Conservation (phyloP, 495 filamentous ascomycete species). For the Penicillium longicatenatum region DNA sequence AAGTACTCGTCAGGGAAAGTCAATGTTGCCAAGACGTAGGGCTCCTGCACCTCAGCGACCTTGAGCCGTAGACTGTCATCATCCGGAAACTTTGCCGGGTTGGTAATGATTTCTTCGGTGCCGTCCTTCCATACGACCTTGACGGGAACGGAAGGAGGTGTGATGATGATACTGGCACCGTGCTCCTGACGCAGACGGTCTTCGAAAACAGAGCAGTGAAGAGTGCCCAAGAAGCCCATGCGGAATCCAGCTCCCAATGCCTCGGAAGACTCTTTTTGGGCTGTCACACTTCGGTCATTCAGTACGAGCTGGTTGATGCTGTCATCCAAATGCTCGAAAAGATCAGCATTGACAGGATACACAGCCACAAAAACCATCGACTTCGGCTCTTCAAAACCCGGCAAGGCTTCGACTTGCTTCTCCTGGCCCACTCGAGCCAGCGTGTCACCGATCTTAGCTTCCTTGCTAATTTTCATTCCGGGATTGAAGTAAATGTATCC, state of each 20-base stretch:
- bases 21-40: slow-evolving; percentile 82
- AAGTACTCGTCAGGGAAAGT: slow-evolving; percentile 93
- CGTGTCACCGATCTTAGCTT: slow-evolving; percentile 95
- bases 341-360: slow-evolving; percentile 86
- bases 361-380: slow-evolving; percentile 99
- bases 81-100: slow-evolving; percentile 85
- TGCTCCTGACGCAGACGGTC: slow-evolving; percentile 95
- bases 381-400: slow-evolving; percentile 96
- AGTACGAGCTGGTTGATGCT: slow-evolving; percentile 91
- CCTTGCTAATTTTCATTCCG: slow-evolving; percentile 93
- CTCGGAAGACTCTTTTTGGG: slow-evolving; percentile 91
- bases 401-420: slow-evolving; percentile 73
- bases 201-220: slow-evolving; percentile 98
- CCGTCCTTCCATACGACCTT: slow-evolving; percentile 79
- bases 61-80: slow-evolving; percentile 58
- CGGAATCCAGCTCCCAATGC: slow-evolving; percentile 93
- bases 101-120: slow-evolving; percentile 72
- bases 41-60: slow-evolving; percentile 74
- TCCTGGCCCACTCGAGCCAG: slow-evolving; percentile 85
- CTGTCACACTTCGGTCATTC: slow-evolving; percentile 91
- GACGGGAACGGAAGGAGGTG: slow-evolving; percentile 90
- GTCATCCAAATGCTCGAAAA: slow-evolving; percentile 86
- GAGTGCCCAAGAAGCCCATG: slow-evolving; percentile 90
- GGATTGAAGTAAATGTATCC: slow-evolving; percentile 97
- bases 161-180: slow-evolving; percentile 94